Evolutionary conservation across 2,329 filamentous ascomycete genomes (phyloP), one percentile per base, ranked within the genome.

Genomic region (Colletotrichum musae): DNA sequence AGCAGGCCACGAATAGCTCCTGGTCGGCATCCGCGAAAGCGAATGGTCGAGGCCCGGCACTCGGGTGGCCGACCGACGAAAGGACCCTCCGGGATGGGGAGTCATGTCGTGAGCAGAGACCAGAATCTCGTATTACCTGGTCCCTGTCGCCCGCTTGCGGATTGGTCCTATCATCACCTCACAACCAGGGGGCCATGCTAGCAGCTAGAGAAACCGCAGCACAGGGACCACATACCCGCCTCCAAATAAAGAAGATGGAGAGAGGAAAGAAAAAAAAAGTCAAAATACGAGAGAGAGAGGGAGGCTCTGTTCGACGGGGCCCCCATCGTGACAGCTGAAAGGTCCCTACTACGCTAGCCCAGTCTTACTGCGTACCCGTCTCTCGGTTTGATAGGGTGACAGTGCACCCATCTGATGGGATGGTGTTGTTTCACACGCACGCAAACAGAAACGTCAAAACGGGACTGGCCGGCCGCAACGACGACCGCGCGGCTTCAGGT

Each of bases 361-460:
- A 36, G 32, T 24, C 21, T 24, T 4, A 36, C 32, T 36, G 32
- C 39, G 59, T 54, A 39, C 50, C 60, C 54, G 21, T 53, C 39
- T 59, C 39, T 59, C 54, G 50, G 62, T 61, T 41, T 69, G 66
- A 56, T 57, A 69, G 62, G 61, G 67, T 60, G 67, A 67, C 62
- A 47, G 24, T 57, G 53, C 59, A 64, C 47, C 18, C 59, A 36
- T 64, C 45, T 53, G 47, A 54, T 26, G 65, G 32, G 59, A 39
- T 54, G 47, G 26, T 24, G 15, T 67, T 56, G 67, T 70, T 70
- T 70, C 67, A 70, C 39, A 48, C 51, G 57, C 51, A 67, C 51
- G 56, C 52, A 70, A 66, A 57, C 56, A 67, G 62, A 51, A 51
- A 67, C 24, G 67, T 67, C 62, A 70, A 70, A 70, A 70, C 57